Percentiles rank a stretch among this genome's conserved stretches.
These are phyloP conservation scores for Syzygium jambos DNA, from an alignment of 345 rosid genomes.

Conservation along the genomic window DNA sequence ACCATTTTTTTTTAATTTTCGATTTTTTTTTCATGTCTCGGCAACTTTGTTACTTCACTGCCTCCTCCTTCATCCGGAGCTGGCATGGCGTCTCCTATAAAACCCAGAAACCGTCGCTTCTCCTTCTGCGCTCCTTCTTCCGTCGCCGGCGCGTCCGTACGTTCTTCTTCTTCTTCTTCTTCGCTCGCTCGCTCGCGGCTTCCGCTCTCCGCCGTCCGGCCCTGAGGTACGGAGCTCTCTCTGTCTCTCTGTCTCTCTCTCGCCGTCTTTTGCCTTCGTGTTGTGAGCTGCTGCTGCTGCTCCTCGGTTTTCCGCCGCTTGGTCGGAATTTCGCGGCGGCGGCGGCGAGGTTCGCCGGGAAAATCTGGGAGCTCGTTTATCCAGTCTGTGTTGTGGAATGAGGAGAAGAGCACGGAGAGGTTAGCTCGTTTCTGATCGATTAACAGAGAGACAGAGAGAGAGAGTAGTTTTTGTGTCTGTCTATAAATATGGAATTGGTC, in stretches of 20 bases:
- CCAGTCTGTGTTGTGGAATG: neutral
- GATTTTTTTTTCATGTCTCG: neutral
- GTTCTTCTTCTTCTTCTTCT: neutral
- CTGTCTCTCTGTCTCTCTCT: neutral
- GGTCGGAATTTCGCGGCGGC: neutral
- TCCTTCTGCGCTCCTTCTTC: neutral
- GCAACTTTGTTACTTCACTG: neutral
- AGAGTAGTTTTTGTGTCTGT: neutral
- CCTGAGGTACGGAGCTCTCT: neutral
- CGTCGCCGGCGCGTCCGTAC: neutral
- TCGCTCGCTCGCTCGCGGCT: neutral
- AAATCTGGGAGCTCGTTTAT: neutral
- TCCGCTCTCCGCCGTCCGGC: neutral
- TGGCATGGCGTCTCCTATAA: neutral
- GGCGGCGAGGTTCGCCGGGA: neutral
- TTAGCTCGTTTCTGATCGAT: neutral
- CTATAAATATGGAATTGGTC: neutral
- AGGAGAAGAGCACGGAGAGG: neutral
- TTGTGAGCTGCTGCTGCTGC: neutral
- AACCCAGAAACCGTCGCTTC: neutral
- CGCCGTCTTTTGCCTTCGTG: neutral
- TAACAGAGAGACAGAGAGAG: neutral
- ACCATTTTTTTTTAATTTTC: neutral
- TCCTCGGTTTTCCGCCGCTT: neutral
- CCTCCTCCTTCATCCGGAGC: neutral